A percentile compares a stretch with the other conserved stretches of the same genome.
These are phyloP conservation scores for Circinella minor DNA, from an alignment of 371 early-diverging fungal species.

Conservation along the genomic window DNA sequence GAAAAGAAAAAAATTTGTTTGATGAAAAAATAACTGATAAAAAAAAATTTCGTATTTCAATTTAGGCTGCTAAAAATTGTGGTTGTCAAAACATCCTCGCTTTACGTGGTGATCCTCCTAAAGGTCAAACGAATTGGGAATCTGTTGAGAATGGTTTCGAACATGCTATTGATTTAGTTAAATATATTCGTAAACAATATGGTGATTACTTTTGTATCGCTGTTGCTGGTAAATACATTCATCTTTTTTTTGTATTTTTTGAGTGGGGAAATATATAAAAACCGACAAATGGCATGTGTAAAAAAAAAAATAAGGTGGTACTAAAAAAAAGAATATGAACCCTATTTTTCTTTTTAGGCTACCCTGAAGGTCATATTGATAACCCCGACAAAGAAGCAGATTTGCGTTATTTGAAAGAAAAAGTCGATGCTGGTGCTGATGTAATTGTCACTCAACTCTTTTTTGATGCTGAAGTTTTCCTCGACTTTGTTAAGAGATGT, in stretches of 20 bases:
- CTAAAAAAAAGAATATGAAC: neutral
- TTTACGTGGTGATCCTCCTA: constrained; percentile 94
- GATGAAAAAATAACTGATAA: neutral
- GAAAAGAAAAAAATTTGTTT: too few species aligned
- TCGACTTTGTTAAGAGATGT: constrained; percentile 79
- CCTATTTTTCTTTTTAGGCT: constrained; percentile 38
- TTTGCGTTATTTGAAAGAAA: constrained; percentile 78
- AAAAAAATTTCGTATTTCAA: neutral
- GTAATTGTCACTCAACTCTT: constrained; percentile 93
- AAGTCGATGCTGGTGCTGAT: constrained; percentile 93
- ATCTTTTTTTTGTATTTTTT: neutral
- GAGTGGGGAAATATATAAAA: neutral
- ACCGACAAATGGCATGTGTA: too few species aligned
- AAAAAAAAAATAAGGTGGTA: neutral
- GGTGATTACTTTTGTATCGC: constrained; percentile 96
- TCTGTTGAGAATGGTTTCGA: constrained; percentile 82
- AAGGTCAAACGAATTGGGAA: constrained; percentile 81
- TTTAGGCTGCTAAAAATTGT: constrained; percentile 82
- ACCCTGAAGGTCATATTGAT: constrained; percentile 92
- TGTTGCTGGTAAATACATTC: constrained; percentile 74
- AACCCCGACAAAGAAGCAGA: constrained; percentile 76
- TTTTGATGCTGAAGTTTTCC: constrained; percentile 87
- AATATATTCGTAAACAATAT: constrained; percentile 86
- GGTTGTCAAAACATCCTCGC: constrained; percentile 97
- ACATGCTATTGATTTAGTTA: constrained; percentile 86